These are phyloP conservation scores for Corynespora cassiicola DNA, from an alignment of 2,329 filamentous ascomycete genomes.

Conservation along the genomic window DNA sequence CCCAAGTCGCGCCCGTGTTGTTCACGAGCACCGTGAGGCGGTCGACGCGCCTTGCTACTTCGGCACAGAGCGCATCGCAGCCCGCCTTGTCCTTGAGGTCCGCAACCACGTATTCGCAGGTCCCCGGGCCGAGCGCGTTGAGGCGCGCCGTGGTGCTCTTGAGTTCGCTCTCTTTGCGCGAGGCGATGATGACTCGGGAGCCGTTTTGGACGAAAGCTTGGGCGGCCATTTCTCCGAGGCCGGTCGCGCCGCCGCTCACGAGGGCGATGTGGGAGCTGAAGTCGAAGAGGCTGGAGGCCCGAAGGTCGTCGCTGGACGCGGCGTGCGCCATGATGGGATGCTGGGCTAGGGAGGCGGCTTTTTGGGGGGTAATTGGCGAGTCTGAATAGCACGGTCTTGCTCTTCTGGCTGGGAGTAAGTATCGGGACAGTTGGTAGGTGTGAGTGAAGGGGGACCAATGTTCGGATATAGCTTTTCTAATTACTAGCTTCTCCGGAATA, in stretches of 20 bases:
- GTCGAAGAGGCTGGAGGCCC: conserved; percentile 41
- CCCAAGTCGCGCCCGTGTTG: conserved; percentile 62
- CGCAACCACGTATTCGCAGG: conserved; percentile 57
- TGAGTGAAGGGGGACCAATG: no score
- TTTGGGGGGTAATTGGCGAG: no score
- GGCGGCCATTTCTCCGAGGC: conserved; percentile 62
- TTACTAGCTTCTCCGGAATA: no score
- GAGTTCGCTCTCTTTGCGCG: conserved; percentile 58
- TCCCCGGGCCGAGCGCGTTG: conserved; percentile 59
- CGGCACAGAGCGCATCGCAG: conserved; percentile 55
- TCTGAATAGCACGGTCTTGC: no score
- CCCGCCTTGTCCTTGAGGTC: conserved; percentile 61
- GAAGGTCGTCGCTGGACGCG: conserved; percentile 39
- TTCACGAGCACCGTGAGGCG: conserved; percentile 56
- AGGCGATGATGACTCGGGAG: conserved; percentile 61
- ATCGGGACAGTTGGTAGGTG: no score
- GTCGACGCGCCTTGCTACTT: conserved; percentile 53
- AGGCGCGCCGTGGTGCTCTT: conserved; percentile 55
- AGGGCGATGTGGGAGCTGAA: conserved; percentile 52
- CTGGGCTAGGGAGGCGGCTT: no score
- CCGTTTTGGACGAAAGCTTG: conserved; percentile 61
- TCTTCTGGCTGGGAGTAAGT: no score
- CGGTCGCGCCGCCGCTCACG: conserved; percentile 59
- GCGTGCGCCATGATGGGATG: conserved; percentile 36
- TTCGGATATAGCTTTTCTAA: no score